Evolutionary conservation across 179 eudicot species (phyloP).

Genomic region (Drosera spatulata): DNA sequence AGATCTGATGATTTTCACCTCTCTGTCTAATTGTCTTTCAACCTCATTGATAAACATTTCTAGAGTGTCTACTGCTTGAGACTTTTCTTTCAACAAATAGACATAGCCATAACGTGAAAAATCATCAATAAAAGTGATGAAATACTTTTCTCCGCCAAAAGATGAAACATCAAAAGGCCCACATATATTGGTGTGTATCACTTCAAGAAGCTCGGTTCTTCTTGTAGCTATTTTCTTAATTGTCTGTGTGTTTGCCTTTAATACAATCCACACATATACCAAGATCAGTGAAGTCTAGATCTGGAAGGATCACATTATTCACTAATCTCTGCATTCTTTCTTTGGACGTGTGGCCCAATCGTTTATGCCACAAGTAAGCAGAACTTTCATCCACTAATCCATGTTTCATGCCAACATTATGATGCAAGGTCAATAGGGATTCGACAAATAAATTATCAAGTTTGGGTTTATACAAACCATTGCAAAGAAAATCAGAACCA

Average conservation of each 20-base stretch:
- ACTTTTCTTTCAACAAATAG: neutral
- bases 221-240: too few relatives aligned
- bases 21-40: too few relatives aligned
- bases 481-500: neutral
- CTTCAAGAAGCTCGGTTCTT: too few relatives aligned
- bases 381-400: neutral
- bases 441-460: neutral
- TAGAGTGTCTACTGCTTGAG: neutral
- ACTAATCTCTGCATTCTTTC: constrained; percentile 1
- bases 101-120: neutral
- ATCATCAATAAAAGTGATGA: constrained; percentile 5
- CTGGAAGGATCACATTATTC: neutral
- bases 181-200: too few relatives aligned
- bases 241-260: neutral
- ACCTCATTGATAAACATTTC: neutral
- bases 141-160: constrained; percentile 1
- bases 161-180: constrained; percentile 3
- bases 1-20: too few relatives aligned
- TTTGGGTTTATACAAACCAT: neutral
- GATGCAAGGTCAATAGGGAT: too few relatives aligned
- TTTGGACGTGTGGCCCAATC: neutral
- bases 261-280: too few relatives aligned
- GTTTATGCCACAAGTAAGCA: neutral
- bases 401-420: too few relatives aligned
- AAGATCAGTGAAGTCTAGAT: neutral